Evolutionary conservation across 768 basidiomycete species (phyloP), one percentile per base, ranked within the genome.

Genomic region (Russula griseocarnosa): DNA sequence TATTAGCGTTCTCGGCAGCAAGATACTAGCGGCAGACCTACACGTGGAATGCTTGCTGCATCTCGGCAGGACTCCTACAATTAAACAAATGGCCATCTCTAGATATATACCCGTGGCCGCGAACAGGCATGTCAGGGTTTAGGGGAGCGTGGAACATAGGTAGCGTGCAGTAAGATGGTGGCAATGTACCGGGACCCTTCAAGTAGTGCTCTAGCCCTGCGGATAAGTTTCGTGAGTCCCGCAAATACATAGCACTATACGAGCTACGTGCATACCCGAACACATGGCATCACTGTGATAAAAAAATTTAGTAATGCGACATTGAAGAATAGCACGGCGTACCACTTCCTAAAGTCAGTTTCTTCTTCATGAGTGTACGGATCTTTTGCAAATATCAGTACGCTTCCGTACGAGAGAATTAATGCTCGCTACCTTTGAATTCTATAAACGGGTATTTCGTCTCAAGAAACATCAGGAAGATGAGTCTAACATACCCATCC

Each of bases 11-110:
- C 40, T n/a, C 18, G 9, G 0, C 18, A 18, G 58, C 8, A 6
- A 16, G 8, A 8, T 24, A n/a, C n/a, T n/a, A 16, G 3, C 7
- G 16, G 4, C 38, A 49, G 2, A 78, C 83, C 60, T 70, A 85
- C 83, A 86, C 82, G 69, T 86, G 84, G 73, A 81, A 85, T 0
- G 84, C 77, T 67, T 80, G 83, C 24, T 79, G 80, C 71, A 81
- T 71, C 9, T 79, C 73, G 0, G 73, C 75, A 1, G 85, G 85
- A 66, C 84, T 83, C 60, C 76, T 75, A 71, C 84, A 86, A 1
- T 70, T 28, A 60, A 84, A 86, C 20, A 75, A 67, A 69, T 86
- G 85, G 0, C 85, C 84, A 56, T 86, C 84, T 32, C 73, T 74
- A 1, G 84, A 85, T 32, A 83, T 66, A 66, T 86, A 81, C 8